A percentile compares a stretch with the other conserved stretches of the same genome.
These are phyloP conservation scores for Yamadazyma laniorum DNA, from an alignment of 805 yeast genomes.

Conservation along the genomic window DNA sequence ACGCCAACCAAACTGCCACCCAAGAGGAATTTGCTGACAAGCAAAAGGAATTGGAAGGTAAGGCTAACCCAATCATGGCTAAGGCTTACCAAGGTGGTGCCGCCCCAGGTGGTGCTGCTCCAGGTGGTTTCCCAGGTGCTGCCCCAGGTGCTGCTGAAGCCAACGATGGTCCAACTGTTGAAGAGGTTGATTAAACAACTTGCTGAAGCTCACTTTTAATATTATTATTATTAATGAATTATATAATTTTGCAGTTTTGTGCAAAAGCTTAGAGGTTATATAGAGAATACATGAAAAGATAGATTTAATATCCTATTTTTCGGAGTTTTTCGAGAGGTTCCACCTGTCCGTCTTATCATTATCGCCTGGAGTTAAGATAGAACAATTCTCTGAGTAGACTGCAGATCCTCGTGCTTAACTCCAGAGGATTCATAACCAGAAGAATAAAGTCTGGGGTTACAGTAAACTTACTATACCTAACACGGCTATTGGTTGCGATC, in stretches of 20 bases:
- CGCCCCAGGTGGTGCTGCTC: constrained; percentile 68
- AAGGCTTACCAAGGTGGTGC: constrained; percentile 96
- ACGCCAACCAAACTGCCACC: constrained; percentile 86
- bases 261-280: constrained; percentile 8
- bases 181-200: constrained; percentile 46
- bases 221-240: constrained; percentile 6
- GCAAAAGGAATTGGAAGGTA: constrained; percentile 93
- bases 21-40: constrained; percentile 88
- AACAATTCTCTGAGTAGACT: too few species aligned
- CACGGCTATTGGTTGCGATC: too few species aligned
- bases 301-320: not conserved
- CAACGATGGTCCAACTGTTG: constrained; percentile 51
- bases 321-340: not conserved
- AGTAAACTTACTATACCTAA: too few species aligned
- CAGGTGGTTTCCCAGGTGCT: constrained; percentile 58
- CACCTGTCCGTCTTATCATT: not conserved
- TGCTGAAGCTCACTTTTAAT: not conserved
- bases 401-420: not conserved
- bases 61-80: constrained; percentile 95
- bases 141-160: constrained; percentile 58
- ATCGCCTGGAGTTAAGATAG: not conserved
- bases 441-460: not conserved
- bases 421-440: too few species aligned
- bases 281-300: constrained; percentile 5
- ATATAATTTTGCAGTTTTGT: constrained; percentile 4